phyloP scores from a whole-genome alignment of 306 rosid genomes.

The Inga oerstediana region DNA sequence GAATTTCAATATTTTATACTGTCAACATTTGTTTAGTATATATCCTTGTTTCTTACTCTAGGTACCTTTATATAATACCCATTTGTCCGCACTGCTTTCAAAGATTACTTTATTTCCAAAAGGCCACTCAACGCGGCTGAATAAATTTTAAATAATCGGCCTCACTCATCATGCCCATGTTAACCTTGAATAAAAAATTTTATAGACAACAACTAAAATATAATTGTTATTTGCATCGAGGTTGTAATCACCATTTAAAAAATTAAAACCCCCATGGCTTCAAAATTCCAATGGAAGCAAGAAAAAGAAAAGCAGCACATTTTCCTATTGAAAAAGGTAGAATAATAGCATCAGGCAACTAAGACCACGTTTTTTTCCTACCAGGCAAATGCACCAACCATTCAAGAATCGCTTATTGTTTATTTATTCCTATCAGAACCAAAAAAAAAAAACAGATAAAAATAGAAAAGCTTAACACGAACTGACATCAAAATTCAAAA shows the following conservation, averaged over 20 bases:
- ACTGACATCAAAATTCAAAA: neutral
- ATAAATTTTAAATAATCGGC: slow-evolving; percentile 28
- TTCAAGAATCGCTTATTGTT: neutral
- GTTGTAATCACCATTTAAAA: slow-evolving; percentile 29
- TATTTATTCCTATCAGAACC: neutral
- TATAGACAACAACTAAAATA: neutral
- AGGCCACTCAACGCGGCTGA: slow-evolving; percentile 41
- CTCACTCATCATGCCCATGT: slow-evolving; percentile 60
- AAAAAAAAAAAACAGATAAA: neutral
- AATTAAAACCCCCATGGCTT: slow-evolving; percentile 6
- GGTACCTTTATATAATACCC: slow-evolving; percentile 33
- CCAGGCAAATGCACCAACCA: slow-evolving; percentile 18
- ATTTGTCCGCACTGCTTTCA: slow-evolving; percentile 37
- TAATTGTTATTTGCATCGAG: neutral
- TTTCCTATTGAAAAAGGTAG: slow-evolving; percentile 24
- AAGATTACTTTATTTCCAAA: slow-evolving; percentile 33
- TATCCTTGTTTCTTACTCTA: slow-evolving; percentile 19
- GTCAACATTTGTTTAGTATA: slow-evolving; percentile 23
- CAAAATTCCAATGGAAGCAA: slow-evolving; percentile 21
- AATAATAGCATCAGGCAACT: slow-evolving; percentile 41
- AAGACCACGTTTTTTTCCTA: slow-evolving; percentile 44
- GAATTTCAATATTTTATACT: slow-evolving; percentile 31
- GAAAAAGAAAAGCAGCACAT: slow-evolving; percentile 34
- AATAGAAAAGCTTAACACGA: neutral
- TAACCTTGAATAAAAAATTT: slow-evolving; percentile 18